phyloP scores from a whole-genome alignment of 768 basidiomycete species.

The Trametes sanguinea region DNA sequence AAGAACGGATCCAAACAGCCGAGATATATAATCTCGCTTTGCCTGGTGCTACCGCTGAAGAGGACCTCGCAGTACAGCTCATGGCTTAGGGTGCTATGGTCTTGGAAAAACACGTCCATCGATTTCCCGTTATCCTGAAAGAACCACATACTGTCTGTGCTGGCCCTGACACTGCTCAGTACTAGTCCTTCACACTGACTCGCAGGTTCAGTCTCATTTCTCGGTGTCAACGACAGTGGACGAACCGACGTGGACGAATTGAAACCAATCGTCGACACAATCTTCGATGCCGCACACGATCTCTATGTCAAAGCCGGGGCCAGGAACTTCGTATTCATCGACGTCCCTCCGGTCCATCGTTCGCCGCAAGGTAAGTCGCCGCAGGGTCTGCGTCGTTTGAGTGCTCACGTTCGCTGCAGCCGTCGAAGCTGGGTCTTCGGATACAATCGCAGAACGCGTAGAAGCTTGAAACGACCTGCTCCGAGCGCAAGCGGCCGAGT shows the following conservation, averaged over 20 bases:
- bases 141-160: no score
- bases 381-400: background rate
- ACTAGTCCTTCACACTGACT: no score
- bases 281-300: slow-evolving; percentile 33
- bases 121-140: no score
- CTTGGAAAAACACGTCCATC: no score
- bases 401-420: background rate
- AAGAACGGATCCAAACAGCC: no score
- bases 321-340: slow-evolving; percentile 40
- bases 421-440: background rate
- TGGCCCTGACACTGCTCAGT: no score
- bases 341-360: slow-evolving; percentile 42
- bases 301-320: slow-evolving; percentile 37
- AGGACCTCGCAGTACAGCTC: no score
- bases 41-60: no score
- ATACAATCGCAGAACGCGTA: slow-evolving; percentile 22
- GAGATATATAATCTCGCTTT: no score
- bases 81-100: no score
- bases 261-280: slow-evolving; percentile 30
- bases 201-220: slow-evolving; percentile 30
- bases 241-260: slow-evolving; percentile 32
- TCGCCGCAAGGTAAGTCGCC: slow-evolving; percentile 37
- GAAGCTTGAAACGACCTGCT: slow-evolving; percentile 38
- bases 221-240: slow-evolving; percentile 47
- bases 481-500: slow-evolving; percentile 25